Evolutionary conservation across 441 rosid genomes (phyloP), one percentile per base, ranked within the genome.

Genomic region (Mallotus japonicus): DNA sequence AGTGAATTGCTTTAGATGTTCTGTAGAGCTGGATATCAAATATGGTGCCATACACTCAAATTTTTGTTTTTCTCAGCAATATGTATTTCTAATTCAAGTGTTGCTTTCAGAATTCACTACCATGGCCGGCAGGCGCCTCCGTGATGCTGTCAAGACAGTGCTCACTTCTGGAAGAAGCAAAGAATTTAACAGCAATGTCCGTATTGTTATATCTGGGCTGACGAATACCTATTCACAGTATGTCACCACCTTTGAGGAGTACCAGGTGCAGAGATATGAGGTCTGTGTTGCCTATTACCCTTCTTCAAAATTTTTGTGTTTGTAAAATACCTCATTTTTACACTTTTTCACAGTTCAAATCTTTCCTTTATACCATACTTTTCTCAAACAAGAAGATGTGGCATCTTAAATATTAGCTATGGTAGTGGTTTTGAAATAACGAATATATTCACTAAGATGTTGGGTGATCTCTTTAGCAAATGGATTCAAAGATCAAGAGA

Each of bases 51-150:
- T 5, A 20, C 56, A 58, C 15, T 13, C 51, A 49, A 49, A 49
- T 9, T 49, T 11, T 9, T 49, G 51, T 49, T 56, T 8, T 32
- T 8, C 37, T 55, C 22, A 69, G n/a, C 40, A 19, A 19, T 28
- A 20, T 46, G 60, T 37, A 20, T 61, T n/a, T 54, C 58, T 57
- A 56, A 47, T 54, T 19, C 40, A 22, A 68, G 9, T 42, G 5
- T 73, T 65, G 20, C 22, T 32, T 22, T 69, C 86, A 94, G 98
- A 94, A 73, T 94, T 92, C 76, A 90, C 98, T 49, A 94, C 98
- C 73, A 94, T 94, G 98, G 93, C 97, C 72, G 97, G 98, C 79
- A 88, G 98, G 83, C 97, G 95, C 22, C 98, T 94, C 46, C 91
- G 97, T 8, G 91, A 90, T 74, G 93, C 97, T 60, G 95, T 94